Conservation (phyloP, 2,329 filamentous ascomycete genomes). For the Claviceps sp. region DNA sequence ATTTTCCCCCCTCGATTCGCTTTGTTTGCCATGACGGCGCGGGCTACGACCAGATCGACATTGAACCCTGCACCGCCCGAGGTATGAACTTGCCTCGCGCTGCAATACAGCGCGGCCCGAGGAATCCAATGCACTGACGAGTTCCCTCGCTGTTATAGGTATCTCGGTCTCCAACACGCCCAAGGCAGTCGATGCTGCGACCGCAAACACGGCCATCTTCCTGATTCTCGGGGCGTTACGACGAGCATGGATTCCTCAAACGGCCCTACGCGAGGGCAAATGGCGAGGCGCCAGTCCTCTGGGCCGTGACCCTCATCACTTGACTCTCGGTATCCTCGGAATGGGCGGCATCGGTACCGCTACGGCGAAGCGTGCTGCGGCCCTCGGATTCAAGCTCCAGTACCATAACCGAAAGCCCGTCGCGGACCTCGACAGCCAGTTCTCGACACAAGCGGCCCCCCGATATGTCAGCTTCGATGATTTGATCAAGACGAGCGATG, state of each 20-base stretch:
- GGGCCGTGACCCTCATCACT: conserved; percentile 56
- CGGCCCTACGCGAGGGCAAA: conserved; percentile 40
- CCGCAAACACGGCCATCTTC: conserved; percentile 58
- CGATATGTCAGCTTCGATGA: conserved; percentile 40
- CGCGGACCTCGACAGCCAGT: conserved; percentile 29
- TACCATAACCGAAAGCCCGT: conserved; percentile 39
- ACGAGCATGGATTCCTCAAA: conserved; percentile 48
- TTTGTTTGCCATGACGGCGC: conserved; percentile 28
- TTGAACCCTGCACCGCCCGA: conserved; percentile 41
- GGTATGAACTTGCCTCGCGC: conserved; percentile 1
- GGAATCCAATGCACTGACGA: neutral
- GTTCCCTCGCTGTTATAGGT: neutral
- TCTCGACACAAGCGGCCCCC: neutral
- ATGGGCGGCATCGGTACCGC: conserved; percentile 47
- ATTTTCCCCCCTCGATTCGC: conserved; percentile 25
- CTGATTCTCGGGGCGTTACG: conserved; percentile 56
- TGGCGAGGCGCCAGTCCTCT: conserved; percentile 39
- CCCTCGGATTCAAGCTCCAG: conserved; percentile 43
- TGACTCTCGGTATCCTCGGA: conserved; percentile 44
- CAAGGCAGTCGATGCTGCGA: conserved; percentile 53
- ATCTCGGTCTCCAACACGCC: conserved; percentile 56
- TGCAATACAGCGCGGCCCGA: neutral
- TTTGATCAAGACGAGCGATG: conserved; percentile 37
- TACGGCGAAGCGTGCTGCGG: conserved; percentile 31
- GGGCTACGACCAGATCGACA: conserved; percentile 60